A percentile compares a stretch with the other conserved stretches of the same genome.
phyloP scores from a whole-genome alignment of 495 filamentous ascomycete species.

The Xylaria palmicola region DNA sequence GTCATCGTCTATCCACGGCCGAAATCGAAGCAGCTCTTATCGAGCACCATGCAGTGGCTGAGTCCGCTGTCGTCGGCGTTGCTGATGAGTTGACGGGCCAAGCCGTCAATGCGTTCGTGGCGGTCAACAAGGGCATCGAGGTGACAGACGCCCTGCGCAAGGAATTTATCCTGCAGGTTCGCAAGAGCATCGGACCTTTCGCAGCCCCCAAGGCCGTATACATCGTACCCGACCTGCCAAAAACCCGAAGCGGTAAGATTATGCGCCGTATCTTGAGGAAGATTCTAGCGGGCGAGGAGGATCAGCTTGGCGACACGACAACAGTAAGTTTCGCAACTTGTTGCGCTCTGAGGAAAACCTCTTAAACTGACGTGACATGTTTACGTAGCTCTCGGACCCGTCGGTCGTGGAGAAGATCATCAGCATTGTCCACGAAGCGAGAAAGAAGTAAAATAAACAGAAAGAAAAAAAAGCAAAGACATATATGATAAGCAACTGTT shows the following conservation, averaged over 20 bases:
- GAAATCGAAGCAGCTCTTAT: conserved; percentile 97
- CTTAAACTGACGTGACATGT: conserved; percentile 36
- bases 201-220: conserved; percentile 93
- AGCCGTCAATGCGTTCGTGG: conserved; percentile 94
- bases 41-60: conserved; percentile 84
- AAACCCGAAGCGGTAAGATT: conserved; percentile 97
- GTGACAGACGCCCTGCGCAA: conserved; percentile 80
- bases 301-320: conserved; percentile 88
- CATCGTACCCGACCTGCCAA: conserved; percentile 87
- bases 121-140: conserved; percentile 85
- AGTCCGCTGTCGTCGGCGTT: conserved; percentile 94
- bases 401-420: conserved; percentile 89
- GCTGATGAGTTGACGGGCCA: conserved; percentile 92
- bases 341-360: neutral
- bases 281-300: conserved; percentile 94
- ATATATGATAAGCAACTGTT: conserved; percentile 9
- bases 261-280: conserved; percentile 97
- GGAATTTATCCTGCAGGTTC: conserved; percentile 89
- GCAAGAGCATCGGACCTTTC: conserved; percentile 95
- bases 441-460: conserved; percentile 43
- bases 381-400: conserved; percentile 77
- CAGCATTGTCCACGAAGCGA: conserved; percentile 62
- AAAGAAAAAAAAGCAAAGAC: neutral
- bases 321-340: conserved; percentile 61
- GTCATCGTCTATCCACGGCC: conserved; percentile 92